Base-by-base conservation (phyloP, 1,139 yeast genomes). In the Hyphopichia burtonii region DNA sequence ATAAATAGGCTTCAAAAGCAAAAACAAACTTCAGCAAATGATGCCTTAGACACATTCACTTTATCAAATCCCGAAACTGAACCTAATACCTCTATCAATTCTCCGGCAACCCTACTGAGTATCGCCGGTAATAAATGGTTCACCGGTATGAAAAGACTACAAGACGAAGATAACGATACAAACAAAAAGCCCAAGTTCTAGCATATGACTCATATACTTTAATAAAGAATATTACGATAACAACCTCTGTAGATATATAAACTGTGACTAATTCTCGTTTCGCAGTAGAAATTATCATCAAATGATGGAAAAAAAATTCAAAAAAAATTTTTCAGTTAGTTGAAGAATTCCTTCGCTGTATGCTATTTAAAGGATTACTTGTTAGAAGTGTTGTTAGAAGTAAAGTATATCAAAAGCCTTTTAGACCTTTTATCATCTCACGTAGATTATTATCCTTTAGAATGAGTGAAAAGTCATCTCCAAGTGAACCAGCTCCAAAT, bases 1-100 rank as follows among this genome's bases (percentile, higher is more conserved):
- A 66, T 68, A 33, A 57, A 63, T 19, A 66, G 85, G 44, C 54
- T 83, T 20, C 58, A 61, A 35, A 50, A 46, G 17, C 51, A 50
- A 40, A 40, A 41, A 17, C 36, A 39, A 38, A 31, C 37, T 52
- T 34, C 49, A 12, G 44, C 56, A 28, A 59, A 53, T 32, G 50
- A 46, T 11, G 56, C 55, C 34, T 42, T 53, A 8, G 53, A 52
- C 23, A 47, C 46, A 34, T 50, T 53, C 15, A 44, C 50, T 12
- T 43, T 54, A 18, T 19, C 36, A 33, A 33, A 33, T 20, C 38
- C 47, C 8, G 46, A 45, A 15, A 27, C 30, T 33, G 39, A 33
- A 23, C 8, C 17, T 15, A 28, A 5, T 18, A 27, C 33, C 12
- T 8, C 22, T 16, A 33, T 3, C 4, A n/a, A n/a, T 20, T 12